Conservation (phyloP, 2,329 filamentous ascomycete species). For the Xenosphaeropsis pyriputrescens region DNA sequence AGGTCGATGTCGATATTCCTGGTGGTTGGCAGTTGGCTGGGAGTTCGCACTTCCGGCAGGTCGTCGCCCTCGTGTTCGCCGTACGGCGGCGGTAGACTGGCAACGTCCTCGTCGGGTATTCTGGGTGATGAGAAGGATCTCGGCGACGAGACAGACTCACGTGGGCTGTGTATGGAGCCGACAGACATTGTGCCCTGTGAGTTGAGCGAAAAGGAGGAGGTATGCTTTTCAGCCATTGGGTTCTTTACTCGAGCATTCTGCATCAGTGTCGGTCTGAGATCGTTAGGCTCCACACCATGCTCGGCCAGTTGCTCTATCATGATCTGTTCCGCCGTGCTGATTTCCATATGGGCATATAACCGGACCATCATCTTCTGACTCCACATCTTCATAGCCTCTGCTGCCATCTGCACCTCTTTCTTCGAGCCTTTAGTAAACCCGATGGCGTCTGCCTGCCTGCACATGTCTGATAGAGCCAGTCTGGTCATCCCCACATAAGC, state of each 20-base stretch:
- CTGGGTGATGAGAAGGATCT: conserved; percentile 21
- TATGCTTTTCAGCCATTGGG: conserved; percentile 51
- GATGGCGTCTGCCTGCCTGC: conserved; percentile 48
- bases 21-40: conserved; percentile 67
- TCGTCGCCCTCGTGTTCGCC: conserved; percentile 51
- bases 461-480: conserved; percentile 66
- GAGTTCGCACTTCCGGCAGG: conserved; percentile 65
- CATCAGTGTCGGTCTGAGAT: conserved; percentile 78
- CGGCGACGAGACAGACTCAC: conserved; percentile 15
- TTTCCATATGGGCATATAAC: conserved; percentile 92
- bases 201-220: conserved; percentile 13
- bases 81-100: conserved; percentile 42
- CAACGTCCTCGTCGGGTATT: conserved; percentile 26
- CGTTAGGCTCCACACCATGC: conserved; percentile 74
- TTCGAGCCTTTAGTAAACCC: conserved; percentile 49
- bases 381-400: conserved; percentile 87
- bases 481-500: conserved; percentile 89
- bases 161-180: conserved; percentile 9
- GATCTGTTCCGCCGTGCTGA: conserved; percentile 77
- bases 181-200: conserved; percentile 8
- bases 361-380: conserved; percentile 96
- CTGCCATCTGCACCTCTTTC: conserved; percentile 53
- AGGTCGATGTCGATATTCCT: conserved; percentile 89
- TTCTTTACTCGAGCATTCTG: conserved; percentile 88
- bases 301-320: conserved; percentile 97